Base-by-base conservation (phyloP, 2,329 filamentous ascomycete genomes). In the Monilinia fructigena region DNA sequence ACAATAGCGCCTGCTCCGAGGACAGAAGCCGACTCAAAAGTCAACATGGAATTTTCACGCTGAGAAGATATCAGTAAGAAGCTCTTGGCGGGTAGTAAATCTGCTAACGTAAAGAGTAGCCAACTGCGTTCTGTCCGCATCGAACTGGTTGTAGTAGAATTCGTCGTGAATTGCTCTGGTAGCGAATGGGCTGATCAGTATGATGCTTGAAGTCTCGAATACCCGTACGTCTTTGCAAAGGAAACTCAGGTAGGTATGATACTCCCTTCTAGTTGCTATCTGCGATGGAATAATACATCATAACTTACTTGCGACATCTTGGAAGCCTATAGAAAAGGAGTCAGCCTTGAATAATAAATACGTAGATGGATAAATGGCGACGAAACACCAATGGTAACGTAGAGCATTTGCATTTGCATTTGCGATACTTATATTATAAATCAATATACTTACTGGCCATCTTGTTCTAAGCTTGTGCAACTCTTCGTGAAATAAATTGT, bases 131-230 rank as follows among this genome's bases (percentile, higher is more conserved):
- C 93, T 89, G 79, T 93, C 84, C 69, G 76, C 70, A 78, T 97
- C 93, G 80, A 97, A 97, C 68, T 88, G 89, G 75, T 89, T 83
- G 85, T 97, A 97, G 87, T 97, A 98, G 83, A 89, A 94, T 68
- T 88, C 77, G 72, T n/a, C n/a, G 94, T 89, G 80, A 98, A 97
- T 81, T 96, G 86, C 78, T 89, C 93, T 97, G 68, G 31, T 48
- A 52, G 48, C 69, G 75, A 67, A 74, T 60, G 72, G 70, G 23
- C 50, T 35, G 11, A 67, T 70, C 55, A 72, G 64, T 66, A 50
- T 50, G 45, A 23, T 35, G 58, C 58, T 26, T 38, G 55, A 67
- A 48, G 52, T 42, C 64, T 31, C 35, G 63, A 26, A 58, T 26
- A 45, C 52, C 20, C 52, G 23, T 47, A 42, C 50, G 35, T 56